These are phyloP conservation scores for Lathyrus tuberosus DNA, from an alignment of 306 rosid genomes.

Conservation along the genomic window DNA sequence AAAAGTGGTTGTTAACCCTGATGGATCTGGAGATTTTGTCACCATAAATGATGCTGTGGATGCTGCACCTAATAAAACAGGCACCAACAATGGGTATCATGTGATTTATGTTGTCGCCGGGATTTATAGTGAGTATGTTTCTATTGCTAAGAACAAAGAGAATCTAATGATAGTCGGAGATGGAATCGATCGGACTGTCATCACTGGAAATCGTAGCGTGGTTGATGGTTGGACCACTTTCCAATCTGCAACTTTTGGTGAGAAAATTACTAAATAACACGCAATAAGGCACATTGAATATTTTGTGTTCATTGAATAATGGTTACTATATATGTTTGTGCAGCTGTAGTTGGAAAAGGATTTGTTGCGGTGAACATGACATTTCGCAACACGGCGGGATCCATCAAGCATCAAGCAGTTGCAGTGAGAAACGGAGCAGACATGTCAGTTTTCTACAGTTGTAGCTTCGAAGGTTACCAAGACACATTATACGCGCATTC, in stretches of 20 bases:
- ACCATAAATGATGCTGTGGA: constrained; percentile 49
- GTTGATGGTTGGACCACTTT: constrained; percentile 52
- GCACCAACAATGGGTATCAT: constrained; percentile 43
- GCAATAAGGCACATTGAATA: background rate
- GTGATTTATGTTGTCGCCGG: constrained; percentile 47
- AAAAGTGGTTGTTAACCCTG: constrained; percentile 45
- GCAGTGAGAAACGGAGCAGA: constrained; percentile 58
- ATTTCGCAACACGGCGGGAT: constrained; percentile 58
- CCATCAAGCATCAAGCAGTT: constrained; percentile 57
- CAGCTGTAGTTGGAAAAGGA: constrained; percentile 58
- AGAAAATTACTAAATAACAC: background rate
- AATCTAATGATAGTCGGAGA: constrained; percentile 51
- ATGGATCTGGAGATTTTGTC: constrained; percentile 44
- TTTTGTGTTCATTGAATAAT: background rate
- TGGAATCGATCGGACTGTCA: constrained; percentile 45
- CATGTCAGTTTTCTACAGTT: constrained; percentile 52
- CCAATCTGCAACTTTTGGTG: constrained; percentile 38
- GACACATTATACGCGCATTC: constrained; percentile 63
- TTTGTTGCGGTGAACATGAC: constrained; percentile 67
- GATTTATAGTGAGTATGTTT: constrained; percentile 43
- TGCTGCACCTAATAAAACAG: constrained; percentile 46
- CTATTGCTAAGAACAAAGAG: constrained; percentile 41
- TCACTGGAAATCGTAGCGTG: constrained; percentile 46
- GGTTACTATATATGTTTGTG: background rate
- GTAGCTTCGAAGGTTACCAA: constrained; percentile 67